Evolutionary conservation across 1,284 basidiomycete genomes (phyloP), one percentile per base, ranked within the genome.

Genomic region (Rhodotorula glutinis): DNA sequence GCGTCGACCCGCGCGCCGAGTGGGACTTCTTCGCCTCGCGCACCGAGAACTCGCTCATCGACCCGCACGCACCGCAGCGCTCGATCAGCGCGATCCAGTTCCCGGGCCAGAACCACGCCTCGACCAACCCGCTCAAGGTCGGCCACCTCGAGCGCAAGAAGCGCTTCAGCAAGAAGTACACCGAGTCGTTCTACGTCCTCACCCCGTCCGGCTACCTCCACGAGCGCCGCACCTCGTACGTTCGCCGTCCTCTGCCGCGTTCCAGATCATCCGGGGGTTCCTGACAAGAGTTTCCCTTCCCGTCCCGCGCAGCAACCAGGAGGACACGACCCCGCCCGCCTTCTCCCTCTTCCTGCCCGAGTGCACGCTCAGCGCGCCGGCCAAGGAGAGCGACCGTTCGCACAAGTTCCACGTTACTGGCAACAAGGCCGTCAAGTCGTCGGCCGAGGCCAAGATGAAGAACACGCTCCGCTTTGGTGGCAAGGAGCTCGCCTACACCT

Each of bases 171-270:
- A 73, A 73, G 72, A 59, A 59, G 38, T 75, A 75, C 69, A 71
- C 69, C 62, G 74, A 76, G 60, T 55, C 61, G 4, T 74, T 63
- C 64, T 75, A 76, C 65, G 69, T 75, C 30, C 72, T 76, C 47
- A 75, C 76, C 3, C 73, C 75, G 10, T 74, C 76, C 14, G 76
- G 76, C 30, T 76, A 74, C 69, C 66, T 76, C 9, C 76, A 76
- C 65, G 75, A 76, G 66, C 73, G 72, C 54, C 38, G 38, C 47
- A 49, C 57, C 19, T 25, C 57, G 57, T 58, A 7, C 49, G 55
- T 57, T n/a, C n/a, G 19, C 0, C 17, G 3, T 21, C 40, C 7
- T n/a, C n/a, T n/a, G n/a, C n/a, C n/a, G n/a, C n/a, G n/a, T n/a
- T n/a, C n/a, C n/a, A n/a, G n/a, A n/a, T n/a, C n/a, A n/a, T n/a